phyloP scores from a whole-genome alignment of 2,329 filamentous ascomycete species.

The Tolypocladium album region DNA sequence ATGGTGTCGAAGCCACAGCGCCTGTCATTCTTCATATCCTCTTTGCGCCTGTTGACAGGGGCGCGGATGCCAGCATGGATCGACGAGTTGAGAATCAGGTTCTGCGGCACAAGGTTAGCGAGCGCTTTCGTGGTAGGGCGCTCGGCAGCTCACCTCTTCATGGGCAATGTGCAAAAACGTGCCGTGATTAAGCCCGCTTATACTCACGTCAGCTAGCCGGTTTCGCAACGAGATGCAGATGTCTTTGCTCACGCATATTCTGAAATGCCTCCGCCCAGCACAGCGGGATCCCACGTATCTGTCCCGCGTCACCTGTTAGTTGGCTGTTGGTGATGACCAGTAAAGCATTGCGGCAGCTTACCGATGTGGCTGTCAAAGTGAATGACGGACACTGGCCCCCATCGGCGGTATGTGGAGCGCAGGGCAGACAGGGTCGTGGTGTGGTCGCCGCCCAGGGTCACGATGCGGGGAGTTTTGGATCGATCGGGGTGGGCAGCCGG shows the following conservation, averaged over 20 bases:
- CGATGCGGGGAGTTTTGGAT: conserved; percentile 22
- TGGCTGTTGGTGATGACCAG: background rate
- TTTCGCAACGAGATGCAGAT: background rate
- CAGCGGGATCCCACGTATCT: background rate
- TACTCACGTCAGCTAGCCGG: background rate
- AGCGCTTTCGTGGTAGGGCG: background rate
- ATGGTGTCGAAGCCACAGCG: conserved; percentile 12
- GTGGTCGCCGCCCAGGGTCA: conserved; percentile 63
- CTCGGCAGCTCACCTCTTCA: conserved; percentile 6
- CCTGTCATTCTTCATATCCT: conserved; percentile 11
- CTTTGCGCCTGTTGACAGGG: conserved; percentile 43
- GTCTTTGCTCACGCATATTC: background rate
- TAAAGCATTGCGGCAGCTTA: background rate
- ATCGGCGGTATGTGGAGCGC: conserved; percentile 46
- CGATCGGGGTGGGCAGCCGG: conserved; percentile 5
- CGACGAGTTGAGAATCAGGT: conserved; percentile 55
- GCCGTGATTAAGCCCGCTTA: conserved; percentile 11
- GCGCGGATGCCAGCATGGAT: conserved; percentile 76
- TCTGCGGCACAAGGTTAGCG: conserved; percentile 1
- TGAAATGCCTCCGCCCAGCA: background rate
- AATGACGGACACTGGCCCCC: conserved; percentile 53
- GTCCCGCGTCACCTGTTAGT: background rate
- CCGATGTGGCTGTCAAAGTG: conserved; percentile 55
- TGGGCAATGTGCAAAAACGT: conserved; percentile 14
- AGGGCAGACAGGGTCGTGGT: conserved; percentile 56